phyloP scores from a whole-genome alignment of 345 rosid genomes.

The Mangifera indica region DNA sequence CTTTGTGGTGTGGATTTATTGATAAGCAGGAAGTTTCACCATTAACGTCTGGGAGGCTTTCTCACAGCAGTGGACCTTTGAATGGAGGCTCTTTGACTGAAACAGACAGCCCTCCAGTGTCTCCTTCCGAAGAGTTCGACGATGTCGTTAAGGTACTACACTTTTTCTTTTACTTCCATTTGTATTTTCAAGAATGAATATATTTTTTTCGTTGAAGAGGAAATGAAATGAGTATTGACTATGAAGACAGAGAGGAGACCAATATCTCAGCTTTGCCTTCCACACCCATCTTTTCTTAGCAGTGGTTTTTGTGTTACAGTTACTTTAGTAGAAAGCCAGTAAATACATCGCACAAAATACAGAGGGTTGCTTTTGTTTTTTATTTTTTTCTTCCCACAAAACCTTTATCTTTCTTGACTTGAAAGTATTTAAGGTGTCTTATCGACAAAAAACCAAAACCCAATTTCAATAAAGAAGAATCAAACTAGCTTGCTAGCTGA shows the following conservation, averaged over 20 bases:
- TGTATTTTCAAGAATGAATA: background rate
- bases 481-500: background rate
- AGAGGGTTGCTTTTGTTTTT: conserved; percentile 28
- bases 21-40: conserved; percentile 82
- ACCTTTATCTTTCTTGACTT: conserved; percentile 21
- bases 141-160: conserved; percentile 74
- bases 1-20: background rate
- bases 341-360: conserved; percentile 8
- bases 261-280: conserved; percentile 17
- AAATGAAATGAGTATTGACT: conserved; percentile 5
- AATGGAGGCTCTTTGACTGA: conserved; percentile 53
- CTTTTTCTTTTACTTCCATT: background rate
- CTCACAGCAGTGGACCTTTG: conserved; percentile 93
- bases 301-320: conserved; percentile 4
- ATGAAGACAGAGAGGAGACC: conserved; percentile 26
- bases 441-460: conserved; percentile 15
- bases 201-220: conserved; percentile 1
- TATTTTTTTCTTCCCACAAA: conserved; percentile 29
- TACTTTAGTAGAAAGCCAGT: background rate
- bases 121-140: conserved; percentile 86
- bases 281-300: conserved; percentile 8
- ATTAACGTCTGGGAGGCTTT: conserved; percentile 86
- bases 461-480: background rate
- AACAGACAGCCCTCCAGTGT: conserved; percentile 76
- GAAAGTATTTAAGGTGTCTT: conserved; percentile 25